These are phyloP conservation scores for Daldinia sp. DNA, from an alignment of 2,329 filamentous ascomycete genomes.

Conservation along the genomic window DNA sequence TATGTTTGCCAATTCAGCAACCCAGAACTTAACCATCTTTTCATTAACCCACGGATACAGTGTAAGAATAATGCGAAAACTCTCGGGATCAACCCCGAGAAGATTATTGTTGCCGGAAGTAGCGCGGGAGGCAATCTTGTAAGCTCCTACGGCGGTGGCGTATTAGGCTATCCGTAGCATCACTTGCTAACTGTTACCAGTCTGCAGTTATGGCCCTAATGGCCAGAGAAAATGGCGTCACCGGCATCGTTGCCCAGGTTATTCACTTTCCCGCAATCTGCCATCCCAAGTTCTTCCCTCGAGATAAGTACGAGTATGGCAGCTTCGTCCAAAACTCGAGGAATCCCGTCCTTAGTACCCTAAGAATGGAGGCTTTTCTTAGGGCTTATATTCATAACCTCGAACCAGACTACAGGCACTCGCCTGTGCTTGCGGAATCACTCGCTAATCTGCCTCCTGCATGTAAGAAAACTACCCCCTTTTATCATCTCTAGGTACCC, in stretches of 20 bases:
- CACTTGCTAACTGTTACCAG: background rate
- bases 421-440: background rate
- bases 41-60: slow-evolving; percentile 30
- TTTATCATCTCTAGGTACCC: background rate
- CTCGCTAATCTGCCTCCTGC: background rate
- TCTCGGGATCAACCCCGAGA: slow-evolving; percentile 49
- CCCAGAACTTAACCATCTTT: background rate
- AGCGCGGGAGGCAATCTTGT: slow-evolving; percentile 60
- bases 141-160: slow-evolving; percentile 37
- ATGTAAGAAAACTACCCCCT: background rate
- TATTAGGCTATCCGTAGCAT: background rate
- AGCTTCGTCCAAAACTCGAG: slow-evolving; percentile 48
- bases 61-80: slow-evolving; percentile 56
- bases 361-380: slow-evolving; percentile 48
- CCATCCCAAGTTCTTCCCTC: slow-evolving; percentile 49
- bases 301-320: slow-evolving; percentile 44
- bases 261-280: slow-evolving; percentile 49
- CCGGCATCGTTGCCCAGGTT: slow-evolving; percentile 44
- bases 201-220: background rate
- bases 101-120: slow-evolving; percentile 57
- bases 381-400: slow-evolving; percentile 39
- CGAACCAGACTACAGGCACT: slow-evolving; percentile 43
- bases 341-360: slow-evolving; percentile 44
- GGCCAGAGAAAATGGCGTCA: background rate
- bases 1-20: background rate